Base-by-base conservation (phyloP, 805 yeast genomes). In the Schwanniomyces polymorphus region DNA sequence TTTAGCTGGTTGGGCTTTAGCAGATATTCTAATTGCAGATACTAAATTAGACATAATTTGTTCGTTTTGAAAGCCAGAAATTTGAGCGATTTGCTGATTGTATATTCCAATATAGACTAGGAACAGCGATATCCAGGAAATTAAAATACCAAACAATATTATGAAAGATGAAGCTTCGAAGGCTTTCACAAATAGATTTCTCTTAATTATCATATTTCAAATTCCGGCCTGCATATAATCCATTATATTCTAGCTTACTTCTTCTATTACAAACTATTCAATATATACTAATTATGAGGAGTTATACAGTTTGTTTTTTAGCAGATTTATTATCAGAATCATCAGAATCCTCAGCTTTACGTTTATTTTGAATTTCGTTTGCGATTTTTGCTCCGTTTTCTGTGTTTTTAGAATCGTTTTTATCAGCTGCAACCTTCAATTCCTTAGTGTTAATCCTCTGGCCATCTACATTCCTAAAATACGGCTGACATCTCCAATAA, bases 401-500 rank as follows among this genome's bases (percentile, higher is more conserved):
- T 5, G 39, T 5, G 10, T 3, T 16, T 8, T 25, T 25, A 11
- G 16, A 26, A 14, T 23, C 21, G n/a, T 28, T 31, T 26, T 33
- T 48, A 27, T 63, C 61, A 1, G 75, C 76, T 1, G 78, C 77
- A 29, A 73, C 66, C 45, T 68, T 65, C 43, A 72, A 60, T 12
- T 58, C 56, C 28, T 75, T 56, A 1, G 70, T 62, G 49, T 70
- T 72, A 43, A 70, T 74, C 51, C 70, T 72, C 46, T 70, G 82
- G 18, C 98, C 98, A 62, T 89, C 80, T 1, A 92, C 97, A 2
- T 85, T 84, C 57, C 99, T 78, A 75, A 92, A 92, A 63, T 88
- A 87, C 2, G 99, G 99, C 68, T 92, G 99, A 54, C 96, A 84
- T 58, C 98, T 79, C 98, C 98, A 92, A 64, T 86, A 91, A 1